Evolutionary conservation across 768 basidiomycete genomes (phyloP).

Genomic region (Hygrocybe punicea): DNA sequence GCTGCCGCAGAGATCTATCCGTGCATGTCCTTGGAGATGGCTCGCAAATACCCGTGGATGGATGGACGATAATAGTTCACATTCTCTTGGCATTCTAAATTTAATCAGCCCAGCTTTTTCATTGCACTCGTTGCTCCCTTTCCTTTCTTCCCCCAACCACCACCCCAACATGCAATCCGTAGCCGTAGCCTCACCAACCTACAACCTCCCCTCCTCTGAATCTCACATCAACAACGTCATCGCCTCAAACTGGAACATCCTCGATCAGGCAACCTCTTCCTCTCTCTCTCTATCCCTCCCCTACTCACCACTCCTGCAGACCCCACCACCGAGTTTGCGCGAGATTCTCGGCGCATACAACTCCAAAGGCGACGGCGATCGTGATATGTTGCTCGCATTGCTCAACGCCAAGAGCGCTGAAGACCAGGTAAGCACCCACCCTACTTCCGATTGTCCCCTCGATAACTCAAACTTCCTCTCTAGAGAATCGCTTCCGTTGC

Average conservation of each 20-base stretch:
- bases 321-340: conserved; percentile 75
- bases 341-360: conserved; percentile 87
- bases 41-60: too few relatives aligned
- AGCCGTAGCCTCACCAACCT: not conserved
- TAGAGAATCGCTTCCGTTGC: conserved; percentile 72
- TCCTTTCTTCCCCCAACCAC: not conserved
- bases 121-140: too few relatives aligned
- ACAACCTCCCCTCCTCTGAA: conserved; percentile 24
- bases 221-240: conserved; percentile 32
- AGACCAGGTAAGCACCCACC: conserved; percentile 67
- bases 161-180: not conserved
- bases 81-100: not conserved
- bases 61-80: not conserved
- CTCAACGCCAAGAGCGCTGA: conserved; percentile 90
- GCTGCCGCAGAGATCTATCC: too few relatives aligned
- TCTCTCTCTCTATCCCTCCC: conserved; percentile 16
- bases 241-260: conserved; percentile 35
- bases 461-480: conserved; percentile 7
- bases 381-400: conserved; percentile 87
- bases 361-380: conserved; percentile 84
- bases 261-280: conserved; percentile 44
- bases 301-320: conserved; percentile 36
- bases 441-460: conserved; percentile 5
- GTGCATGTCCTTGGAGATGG: too few relatives aligned
- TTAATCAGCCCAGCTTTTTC: too few relatives aligned